A percentile compares a stretch with the other conserved stretches of the same genome.
Conservation (phyloP, 192 early-diverging fungal genomes). For the Piromyces finnis region DNA sequence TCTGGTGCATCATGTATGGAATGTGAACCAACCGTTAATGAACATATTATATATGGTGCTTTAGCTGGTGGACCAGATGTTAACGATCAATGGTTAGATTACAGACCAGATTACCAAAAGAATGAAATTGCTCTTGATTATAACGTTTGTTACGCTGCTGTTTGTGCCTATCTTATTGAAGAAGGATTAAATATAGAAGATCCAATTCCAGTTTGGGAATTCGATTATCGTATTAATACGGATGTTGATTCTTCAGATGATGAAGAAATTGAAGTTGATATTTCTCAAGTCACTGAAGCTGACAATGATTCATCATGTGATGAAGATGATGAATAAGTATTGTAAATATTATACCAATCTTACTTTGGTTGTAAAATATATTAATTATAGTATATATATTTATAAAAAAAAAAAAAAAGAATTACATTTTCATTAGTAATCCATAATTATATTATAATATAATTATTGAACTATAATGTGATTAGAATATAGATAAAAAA, state of each 20-base stretch:
- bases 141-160: background rate
- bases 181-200: background rate
- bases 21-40: slow-evolving; percentile 9
- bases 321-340: too few relatives aligned
- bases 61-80: slow-evolving; percentile 36
- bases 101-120: slow-evolving; percentile 19
- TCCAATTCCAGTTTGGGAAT: background rate
- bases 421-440: too few relatives aligned
- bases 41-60: slow-evolving; percentile 26
- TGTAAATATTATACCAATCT: too few relatives aligned
- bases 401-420: too few relatives aligned
- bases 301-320: too few relatives aligned
- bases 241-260: background rate
- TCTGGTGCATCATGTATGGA: slow-evolving; percentile 16
- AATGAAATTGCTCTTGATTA: slow-evolving; percentile 8
- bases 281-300: too few relatives aligned
- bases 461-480: too few relatives aligned
- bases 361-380: too few relatives aligned
- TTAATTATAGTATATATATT: too few relatives aligned
- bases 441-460: too few relatives aligned
- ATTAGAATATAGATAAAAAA: too few relatives aligned
- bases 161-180: background rate
- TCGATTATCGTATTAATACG: background rate
- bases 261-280: too few relatives aligned
- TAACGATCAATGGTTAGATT: slow-evolving; percentile 24